Conservation (phyloP, 306 rosid species). For the Vigna angularis region DNA sequence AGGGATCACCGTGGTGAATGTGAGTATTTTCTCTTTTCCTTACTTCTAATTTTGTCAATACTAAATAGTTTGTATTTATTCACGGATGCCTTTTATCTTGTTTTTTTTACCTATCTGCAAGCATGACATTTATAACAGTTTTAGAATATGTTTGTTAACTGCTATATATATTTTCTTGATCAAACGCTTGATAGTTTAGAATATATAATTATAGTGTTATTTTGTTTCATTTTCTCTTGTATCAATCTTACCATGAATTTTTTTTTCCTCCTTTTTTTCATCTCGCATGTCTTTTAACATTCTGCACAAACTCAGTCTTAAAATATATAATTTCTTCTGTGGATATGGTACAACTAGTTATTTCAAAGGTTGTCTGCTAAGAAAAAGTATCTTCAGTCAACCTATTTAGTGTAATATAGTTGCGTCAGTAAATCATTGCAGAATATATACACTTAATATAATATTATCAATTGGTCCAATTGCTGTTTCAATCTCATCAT, state of each 20-base stretch:
- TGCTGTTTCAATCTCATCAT: neutral
- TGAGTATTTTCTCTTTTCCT: slow-evolving; percentile 45
- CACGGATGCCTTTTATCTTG: too few species aligned
- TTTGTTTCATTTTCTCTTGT: neutral
- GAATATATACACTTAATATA: neutral
- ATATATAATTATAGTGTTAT: neutral
- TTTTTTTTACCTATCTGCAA: neutral
- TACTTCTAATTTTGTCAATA: neutral
- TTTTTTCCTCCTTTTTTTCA: neutral
- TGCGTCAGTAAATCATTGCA: neutral
- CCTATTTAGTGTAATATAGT: neutral
- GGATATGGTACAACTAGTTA: neutral
- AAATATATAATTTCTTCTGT: neutral
- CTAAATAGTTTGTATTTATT: neutral
- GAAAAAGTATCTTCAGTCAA: neutral
- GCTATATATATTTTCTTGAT: neutral
- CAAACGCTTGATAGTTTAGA: neutral
- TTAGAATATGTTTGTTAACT: neutral
- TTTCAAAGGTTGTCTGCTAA: neutral
- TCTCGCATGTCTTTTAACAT: neutral
- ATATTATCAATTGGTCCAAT: neutral
- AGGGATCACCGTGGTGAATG: slow-evolving; percentile 98
- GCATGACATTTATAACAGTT: too few species aligned
- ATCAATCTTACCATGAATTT: neutral
- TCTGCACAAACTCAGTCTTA: neutral